Evolutionary conservation across 2,329 filamentous ascomycete genomes (phyloP), one percentile per base, ranked within the genome.

Genomic region (Coniochaeta sp.): DNA sequence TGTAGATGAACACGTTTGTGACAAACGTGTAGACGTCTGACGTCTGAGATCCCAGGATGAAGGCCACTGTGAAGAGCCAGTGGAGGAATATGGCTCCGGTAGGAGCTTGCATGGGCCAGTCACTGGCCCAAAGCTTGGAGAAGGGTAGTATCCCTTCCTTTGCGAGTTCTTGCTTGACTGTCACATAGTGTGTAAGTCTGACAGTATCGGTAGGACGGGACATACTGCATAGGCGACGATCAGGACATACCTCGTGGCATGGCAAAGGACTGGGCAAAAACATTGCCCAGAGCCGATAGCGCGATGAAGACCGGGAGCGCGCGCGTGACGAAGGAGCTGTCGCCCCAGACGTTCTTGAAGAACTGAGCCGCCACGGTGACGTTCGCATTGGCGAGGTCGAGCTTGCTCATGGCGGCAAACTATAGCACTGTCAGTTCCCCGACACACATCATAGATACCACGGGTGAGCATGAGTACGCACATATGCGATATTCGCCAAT

Each of bases 401-500:
- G 30, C 36, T 70, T 71, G 36, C 61, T 65, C 64, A 70, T 70
- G 47, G 68, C 69, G 36, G 69, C 67, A 57, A 70, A 70, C 66
- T 69, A 55, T 4, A 9, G 1, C 12, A 8, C 10, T 19, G 36
- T 19, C 47, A 59, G 26, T 30, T 12, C 3, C 36, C 7, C 24
- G 19, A 34, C 55, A 19, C 24, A 9, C 47, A 30, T 26, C 16
- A 4, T 16, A 12, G 30, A 12, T 3, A 36, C 34, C 34, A 36
- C 9, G 34, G 4, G 9, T n/a, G 38, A 40, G 10, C 16, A 5
- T 3, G 38, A 5, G 38, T 55, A 61, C 69, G 67, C 61, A 74
- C 71, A 58, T 74, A 75, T 5, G 71, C 69, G 38, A 73, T 66
- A 42, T 74, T 74, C 30, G 72, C 71, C 44, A 75, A 63, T 12